Evolutionary conservation across 129 eudicot species (phyloP).

Genomic region (Tagetes patula): DNA sequence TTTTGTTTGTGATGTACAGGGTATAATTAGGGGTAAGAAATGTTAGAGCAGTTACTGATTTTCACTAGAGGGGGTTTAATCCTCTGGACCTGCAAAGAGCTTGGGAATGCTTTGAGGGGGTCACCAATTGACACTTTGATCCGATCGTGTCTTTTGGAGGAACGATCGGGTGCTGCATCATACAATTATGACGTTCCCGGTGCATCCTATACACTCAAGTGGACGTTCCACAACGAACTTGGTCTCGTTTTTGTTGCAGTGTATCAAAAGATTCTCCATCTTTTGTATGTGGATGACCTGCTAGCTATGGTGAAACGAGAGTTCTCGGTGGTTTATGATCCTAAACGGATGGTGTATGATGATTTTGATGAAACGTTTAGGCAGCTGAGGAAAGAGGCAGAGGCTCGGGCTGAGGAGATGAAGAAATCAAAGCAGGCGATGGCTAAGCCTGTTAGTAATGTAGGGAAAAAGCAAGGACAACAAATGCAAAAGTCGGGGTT

Average conservation of each 20-base stretch:
- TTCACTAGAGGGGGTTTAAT: conserved; percentile 94
- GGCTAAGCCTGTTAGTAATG: conserved; percentile 49
- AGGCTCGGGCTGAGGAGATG: conserved; percentile 82
- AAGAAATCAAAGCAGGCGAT: conserved; percentile 71
- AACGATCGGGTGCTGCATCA: conserved; percentile 83
- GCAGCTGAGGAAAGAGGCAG: conserved; percentile 90
- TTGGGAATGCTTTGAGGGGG: conserved; percentile 87
- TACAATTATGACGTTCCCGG: conserved; percentile 91
- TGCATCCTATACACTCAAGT: conserved; percentile 84
- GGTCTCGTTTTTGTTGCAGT: conserved; percentile 95
- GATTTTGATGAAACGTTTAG: conserved; percentile 80
- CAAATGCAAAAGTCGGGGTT: conserved; percentile 46
- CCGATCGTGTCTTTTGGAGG: conserved; percentile 92
- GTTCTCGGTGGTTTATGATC: conserved; percentile 77
- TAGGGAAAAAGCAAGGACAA: conserved; percentile 61
- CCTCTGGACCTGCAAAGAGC: conserved; percentile 99
- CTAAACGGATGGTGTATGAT: conserved; percentile 60
- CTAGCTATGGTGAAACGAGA: conserved; percentile 85
- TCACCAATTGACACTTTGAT: conserved; percentile 83
- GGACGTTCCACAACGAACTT: conserved; percentile 93
- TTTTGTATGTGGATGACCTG: conserved; percentile 87
- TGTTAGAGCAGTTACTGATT: conserved; percentile 94
- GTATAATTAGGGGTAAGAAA: conserved; percentile 36
- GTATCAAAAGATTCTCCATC: conserved; percentile 85
- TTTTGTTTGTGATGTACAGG: conserved; percentile 39